Evolutionary conservation across 352 stramenopile species (phyloP), one percentile per base, ranked within the genome.

Genomic region (Discostella stelligera): DNA sequence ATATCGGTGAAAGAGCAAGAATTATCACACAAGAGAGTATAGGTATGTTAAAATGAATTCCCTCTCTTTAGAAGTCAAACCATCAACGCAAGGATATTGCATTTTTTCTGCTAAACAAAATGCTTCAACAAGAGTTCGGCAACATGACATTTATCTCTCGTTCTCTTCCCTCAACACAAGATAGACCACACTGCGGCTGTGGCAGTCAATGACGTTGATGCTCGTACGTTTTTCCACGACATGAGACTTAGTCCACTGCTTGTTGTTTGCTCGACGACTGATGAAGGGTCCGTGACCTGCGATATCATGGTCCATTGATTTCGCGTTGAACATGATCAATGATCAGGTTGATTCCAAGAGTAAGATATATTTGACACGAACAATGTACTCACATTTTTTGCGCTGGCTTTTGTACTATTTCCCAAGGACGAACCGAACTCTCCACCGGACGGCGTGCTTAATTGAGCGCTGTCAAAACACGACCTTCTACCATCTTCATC

Each of bases 401-500:
- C 3, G 32, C 49, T 56, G 49, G 49, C 25, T 56, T 23, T 56
- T n/a, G n/a, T n/a, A 5, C 46, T 53, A 30, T n/a, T 23, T 25
- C 6, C 9, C 9, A 23, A 11, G 20, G n/a, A 20, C 25, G 9
- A n/a, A n/a, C 25, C 6, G 49, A 13, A 56, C n/a, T 20, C 25
- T 56, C 49, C 49, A 56, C 10, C 5, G 52, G n/a, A 18, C 20
- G 53, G 21, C 18, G 23, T 61, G 53, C 23, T 61, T 37, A 23
- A 23, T 2, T 14, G 53, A 20, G 53, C 53, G 37, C n/a, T 37
- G 11, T 61, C 53, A 18, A 61, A 41, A 21, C 53, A 61, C 3
- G 20, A 41, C 23, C 11, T 37, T 37, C 53, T 61, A 37, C 53
- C 53, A 16, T 25, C 53, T 27, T 61, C 53, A 23, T 61, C 53